Evolutionary conservation across 179 eudicot species (phyloP).

Genomic region (Drosera spatulata): DNA sequence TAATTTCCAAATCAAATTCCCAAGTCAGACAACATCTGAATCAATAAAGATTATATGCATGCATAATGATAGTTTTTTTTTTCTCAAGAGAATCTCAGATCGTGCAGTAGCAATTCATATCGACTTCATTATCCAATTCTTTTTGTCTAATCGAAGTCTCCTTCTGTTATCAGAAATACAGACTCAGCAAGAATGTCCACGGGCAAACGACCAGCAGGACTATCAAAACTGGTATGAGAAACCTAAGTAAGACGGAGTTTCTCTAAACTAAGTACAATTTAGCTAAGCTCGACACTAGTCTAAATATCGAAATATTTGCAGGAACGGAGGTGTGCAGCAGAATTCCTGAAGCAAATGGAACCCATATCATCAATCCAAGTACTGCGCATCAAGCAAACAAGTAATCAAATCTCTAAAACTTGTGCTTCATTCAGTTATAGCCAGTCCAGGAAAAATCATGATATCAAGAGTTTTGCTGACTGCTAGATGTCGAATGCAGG

Average conservation of each 20-base stretch:
- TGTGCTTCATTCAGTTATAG: neutral
- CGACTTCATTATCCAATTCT: neutral
- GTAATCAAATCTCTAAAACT: conserved; percentile 20
- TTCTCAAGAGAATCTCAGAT: neutral
- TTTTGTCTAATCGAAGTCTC: conserved; percentile 4
- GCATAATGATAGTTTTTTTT: neutral
- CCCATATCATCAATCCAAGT: conserved; percentile 35
- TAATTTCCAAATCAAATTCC: neutral
- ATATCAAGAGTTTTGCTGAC: conserved; percentile 3
- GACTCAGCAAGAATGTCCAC: conserved; percentile 64
- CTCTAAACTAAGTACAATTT: neutral
- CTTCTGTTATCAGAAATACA: conserved; percentile 52
- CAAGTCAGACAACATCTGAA: neutral
- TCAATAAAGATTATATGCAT: neutral
- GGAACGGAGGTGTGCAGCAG: conserved; percentile 35
- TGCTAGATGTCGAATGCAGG: conserved; percentile 21
- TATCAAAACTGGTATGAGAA: conserved; percentile 46
- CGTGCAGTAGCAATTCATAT: neutral
- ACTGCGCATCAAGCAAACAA: conserved; percentile 40
- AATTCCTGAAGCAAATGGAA: conserved; percentile 37
- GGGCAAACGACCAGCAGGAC: conserved; percentile 41
- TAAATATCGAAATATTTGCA: conserved; percentile 3
- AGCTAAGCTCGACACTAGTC: neutral
- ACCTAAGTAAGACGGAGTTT: neutral
- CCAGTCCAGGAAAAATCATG: neutral